Conservation (phyloP, 1,284 basidiomycete species). For the Ganoderma boninense region DNA sequence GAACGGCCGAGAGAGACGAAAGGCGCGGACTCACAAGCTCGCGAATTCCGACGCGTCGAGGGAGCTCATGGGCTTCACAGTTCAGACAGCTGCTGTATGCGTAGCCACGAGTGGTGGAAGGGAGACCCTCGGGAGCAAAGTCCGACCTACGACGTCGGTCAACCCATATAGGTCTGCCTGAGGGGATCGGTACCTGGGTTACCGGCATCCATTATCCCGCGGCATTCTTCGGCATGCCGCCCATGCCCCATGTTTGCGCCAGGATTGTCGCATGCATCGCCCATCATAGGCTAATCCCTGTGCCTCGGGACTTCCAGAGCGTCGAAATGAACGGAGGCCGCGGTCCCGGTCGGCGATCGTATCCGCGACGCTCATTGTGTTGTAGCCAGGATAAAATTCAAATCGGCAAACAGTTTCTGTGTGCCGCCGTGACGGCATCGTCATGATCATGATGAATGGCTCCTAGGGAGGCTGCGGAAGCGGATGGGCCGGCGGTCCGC, state of each 20-base stretch:
- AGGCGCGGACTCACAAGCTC: background rate
- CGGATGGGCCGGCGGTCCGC: background rate
- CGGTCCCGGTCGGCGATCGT: background rate
- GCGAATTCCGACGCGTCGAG: background rate
- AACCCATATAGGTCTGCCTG: background rate
- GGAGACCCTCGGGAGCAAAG: background rate
- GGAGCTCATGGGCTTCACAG: background rate
- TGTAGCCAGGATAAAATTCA: background rate
- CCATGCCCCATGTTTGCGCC: background rate
- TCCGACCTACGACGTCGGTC: background rate
- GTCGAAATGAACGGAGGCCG: background rate
- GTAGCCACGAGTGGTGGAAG: background rate
- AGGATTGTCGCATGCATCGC: background rate
- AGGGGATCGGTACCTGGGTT: background rate
- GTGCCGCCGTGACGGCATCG: background rate
- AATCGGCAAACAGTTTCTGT: background rate
- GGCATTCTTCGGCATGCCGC: background rate
- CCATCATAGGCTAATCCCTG: background rate
- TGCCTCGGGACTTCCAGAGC: background rate
- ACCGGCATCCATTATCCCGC: background rate
- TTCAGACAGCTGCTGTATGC: background rate
- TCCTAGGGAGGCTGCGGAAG: background rate
- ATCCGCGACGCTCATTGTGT: background rate
- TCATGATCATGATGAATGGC: background rate
- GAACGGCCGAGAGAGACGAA: background rate